Evolutionary conservation across 257 asterid genomes (phyloP), one percentile per base, ranked within the genome.

Genomic region (Rhazya stricta): DNA sequence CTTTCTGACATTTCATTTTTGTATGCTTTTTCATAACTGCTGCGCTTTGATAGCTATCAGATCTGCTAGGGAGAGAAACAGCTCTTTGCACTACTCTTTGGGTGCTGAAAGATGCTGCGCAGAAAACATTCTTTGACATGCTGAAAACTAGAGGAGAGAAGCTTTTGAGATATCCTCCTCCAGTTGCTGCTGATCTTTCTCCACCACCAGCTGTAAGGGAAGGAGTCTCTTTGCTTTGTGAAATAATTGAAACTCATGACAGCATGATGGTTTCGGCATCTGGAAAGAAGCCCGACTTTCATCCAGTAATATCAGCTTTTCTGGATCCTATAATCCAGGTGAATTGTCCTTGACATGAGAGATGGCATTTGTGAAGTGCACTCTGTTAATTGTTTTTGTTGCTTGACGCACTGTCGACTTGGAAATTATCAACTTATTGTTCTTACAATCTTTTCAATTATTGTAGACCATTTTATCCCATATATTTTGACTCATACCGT

Each of bases 241-340:
- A 92, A 85, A 87, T 95, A 79, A 92, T 95, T 67, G 94, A 91
- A 74, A 92, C 90, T 57, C 88, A 95, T 72, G 86, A 86, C 83
- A 86, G 97, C 77, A 91, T 89, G 96, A 95, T 95, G 97, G 75
- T 92, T 85, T 79, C 96, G 68, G 82, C 81, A 71, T 92, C 97
- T 41, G 98, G 90, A 83, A 79, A 84, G 82, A 84, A 84, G 76
- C 92, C 97, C 30, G 84, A 88, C 66, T 95, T 92, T 81, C 94
- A 91, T 82, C 97, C 96, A 9, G 96, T 91, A 77, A 88, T 95
- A 74, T 89, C 99, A 77, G 96, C 99, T 83, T 77, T 95, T 85
- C 84, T 95, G 51, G 98, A 95, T 85, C 99, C 99, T 73, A 92
- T 95, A 68, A 89, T 95, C 72, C 99, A 88, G 96, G 99, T 92